A percentile compares a stretch with the other conserved stretches of the same genome.
phyloP scores from a whole-genome alignment of 148 eudicot genomes.

The Cornus suecica region DNA sequence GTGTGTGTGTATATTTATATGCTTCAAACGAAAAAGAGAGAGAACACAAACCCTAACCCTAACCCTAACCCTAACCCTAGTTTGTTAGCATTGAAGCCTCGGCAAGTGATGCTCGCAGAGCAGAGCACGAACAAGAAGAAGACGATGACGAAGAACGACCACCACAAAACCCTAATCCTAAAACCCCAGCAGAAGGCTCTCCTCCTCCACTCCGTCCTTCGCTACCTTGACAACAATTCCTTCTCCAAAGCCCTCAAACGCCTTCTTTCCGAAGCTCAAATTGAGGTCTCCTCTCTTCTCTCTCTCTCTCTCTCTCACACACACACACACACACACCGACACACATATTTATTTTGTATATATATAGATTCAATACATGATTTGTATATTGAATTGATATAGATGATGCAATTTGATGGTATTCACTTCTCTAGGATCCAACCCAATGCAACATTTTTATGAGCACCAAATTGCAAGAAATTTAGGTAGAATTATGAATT shows the following conservation, averaged over 20 bases:
- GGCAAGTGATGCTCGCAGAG: conserved; percentile 46
- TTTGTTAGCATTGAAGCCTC: conserved; percentile 46
- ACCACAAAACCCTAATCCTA: conserved; percentile 10
- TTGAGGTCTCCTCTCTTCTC: conserved; percentile 39
- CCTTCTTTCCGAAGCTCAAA: conserved; percentile 50
- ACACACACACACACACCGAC: too few relatives aligned
- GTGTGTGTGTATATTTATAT: not conserved
- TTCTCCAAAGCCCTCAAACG: conserved; percentile 60
- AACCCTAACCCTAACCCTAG: conserved; percentile 22
- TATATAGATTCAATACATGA: not conserved
- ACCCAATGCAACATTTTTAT: not conserved
- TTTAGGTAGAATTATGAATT: too few relatives aligned
- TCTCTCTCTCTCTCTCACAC: too few relatives aligned
- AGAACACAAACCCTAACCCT: conserved; percentile 21
- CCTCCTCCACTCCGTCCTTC: conserved; percentile 47
- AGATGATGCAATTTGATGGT: too few relatives aligned
- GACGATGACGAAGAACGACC: conserved; percentile 14
- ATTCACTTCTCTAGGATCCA: too few relatives aligned
- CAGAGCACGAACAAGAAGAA: conserved; percentile 13
- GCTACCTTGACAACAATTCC: conserved; percentile 46
- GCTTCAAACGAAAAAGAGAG: not conserved
- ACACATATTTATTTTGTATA: too few relatives aligned
- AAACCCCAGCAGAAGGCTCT: conserved; percentile 34
- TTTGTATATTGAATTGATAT: not conserved
- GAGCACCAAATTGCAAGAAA: too few relatives aligned